These are phyloP conservation scores for Eucalyptus camaldulensis DNA, from an alignment of 345 rosid species.

Conservation along the genomic window DNA sequence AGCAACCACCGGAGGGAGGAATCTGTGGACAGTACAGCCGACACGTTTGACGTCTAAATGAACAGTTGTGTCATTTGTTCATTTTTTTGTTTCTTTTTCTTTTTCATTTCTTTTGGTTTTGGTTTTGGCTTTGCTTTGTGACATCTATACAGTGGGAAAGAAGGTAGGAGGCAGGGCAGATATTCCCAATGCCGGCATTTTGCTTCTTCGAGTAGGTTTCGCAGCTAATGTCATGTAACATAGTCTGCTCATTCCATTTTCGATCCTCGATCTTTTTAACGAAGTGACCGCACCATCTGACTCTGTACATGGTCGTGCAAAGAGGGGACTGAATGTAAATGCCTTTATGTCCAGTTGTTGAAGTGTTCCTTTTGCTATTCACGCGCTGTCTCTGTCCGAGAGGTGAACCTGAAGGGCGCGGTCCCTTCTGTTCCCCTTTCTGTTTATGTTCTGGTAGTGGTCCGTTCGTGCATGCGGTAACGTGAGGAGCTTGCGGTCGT, in stretches of 20 bases:
- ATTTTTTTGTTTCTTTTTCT: not conserved
- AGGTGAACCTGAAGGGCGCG: not conserved
- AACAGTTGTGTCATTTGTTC: conserved; percentile 1
- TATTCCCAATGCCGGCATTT: not conserved
- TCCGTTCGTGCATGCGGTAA: not conserved
- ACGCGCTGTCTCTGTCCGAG: not conserved
- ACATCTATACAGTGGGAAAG: not conserved
- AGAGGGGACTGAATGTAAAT: not conserved
- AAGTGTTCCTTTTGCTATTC: not conserved
- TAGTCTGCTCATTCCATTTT: not conserved
- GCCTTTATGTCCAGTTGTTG: not conserved
- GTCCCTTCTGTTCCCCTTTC: not conserved
- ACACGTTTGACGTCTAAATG: conserved; percentile 30
- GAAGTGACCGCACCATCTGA: not conserved
- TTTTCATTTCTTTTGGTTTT: not conserved
- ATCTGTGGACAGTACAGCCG: conserved; percentile 55
- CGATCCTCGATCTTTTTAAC: not conserved
- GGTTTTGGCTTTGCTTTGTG: not conserved
- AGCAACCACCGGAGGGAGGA: conserved; percentile 47
- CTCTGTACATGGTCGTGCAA: not conserved
- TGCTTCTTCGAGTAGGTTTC: not conserved
- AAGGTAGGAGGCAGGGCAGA: conserved; percentile 6
- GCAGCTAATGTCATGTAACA: conserved; percentile 14
- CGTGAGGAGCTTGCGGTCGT: not conserved
- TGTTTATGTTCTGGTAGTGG: not conserved